Evolutionary conservation across 768 basidiomycete genomes (phyloP).

Genomic region (Paxillus involutus): DNA sequence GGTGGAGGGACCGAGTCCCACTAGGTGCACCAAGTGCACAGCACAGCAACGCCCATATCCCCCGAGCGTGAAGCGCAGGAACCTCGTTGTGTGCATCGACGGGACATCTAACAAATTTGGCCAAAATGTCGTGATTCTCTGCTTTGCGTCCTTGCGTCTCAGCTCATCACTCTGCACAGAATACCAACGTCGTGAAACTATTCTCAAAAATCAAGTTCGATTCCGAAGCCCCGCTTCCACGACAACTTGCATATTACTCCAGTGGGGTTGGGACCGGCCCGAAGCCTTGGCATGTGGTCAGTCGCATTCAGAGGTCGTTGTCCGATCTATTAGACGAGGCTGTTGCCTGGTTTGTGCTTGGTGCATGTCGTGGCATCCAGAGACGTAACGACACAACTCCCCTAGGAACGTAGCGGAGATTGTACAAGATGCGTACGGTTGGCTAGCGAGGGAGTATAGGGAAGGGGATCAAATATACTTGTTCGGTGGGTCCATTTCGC

Average conservation of each 20-base stretch:
- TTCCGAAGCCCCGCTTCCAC: constrained; percentile 9
- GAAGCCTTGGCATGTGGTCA: constrained; percentile 22
- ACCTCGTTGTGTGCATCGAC: constrained; percentile 19
- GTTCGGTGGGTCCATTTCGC: constrained; percentile 19
- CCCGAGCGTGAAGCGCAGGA: constrained; percentile 4
- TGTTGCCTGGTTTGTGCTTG: constrained; percentile 31
- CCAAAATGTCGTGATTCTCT: constrained; percentile 8
- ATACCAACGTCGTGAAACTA: constrained; percentile 36
- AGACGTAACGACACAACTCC: background rate
- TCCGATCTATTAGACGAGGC: constrained; percentile 31
- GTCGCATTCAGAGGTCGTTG: constrained; percentile 10
- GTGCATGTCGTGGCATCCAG: background rate
- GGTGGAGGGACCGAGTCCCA: background rate
- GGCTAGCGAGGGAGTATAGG: constrained; percentile 27
- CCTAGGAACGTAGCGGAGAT: constrained; percentile 34
- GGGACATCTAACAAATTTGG: constrained; percentile 21
- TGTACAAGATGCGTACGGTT: constrained; percentile 30
- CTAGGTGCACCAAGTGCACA: constrained; percentile 9
- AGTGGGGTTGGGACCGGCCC: constrained; percentile 38
- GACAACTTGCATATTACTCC: constrained; percentile 34
- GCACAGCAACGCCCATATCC: background rate
- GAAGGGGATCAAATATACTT: constrained; percentile 29
- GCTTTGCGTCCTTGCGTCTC: background rate
- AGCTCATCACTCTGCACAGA: constrained; percentile 19
- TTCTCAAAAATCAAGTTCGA: constrained; percentile 24